Evolutionary conservation across 768 basidiomycete species (phyloP).

Genomic region (Lentinula sp.): DNA sequence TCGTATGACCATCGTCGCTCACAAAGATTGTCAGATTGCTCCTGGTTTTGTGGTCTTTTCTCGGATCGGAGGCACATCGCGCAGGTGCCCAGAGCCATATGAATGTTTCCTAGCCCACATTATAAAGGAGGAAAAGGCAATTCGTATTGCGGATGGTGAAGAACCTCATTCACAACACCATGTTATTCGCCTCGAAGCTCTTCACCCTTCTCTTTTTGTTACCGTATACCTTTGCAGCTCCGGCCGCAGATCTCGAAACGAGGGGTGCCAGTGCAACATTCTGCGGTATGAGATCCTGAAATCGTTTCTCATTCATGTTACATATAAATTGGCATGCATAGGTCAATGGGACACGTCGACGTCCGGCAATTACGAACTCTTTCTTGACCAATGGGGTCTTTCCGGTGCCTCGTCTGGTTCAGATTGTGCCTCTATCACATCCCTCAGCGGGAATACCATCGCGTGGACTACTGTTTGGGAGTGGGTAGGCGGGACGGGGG

Average conservation of each 20-base stretch:
- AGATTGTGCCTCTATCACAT: conserved; percentile 32
- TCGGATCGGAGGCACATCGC: neutral
- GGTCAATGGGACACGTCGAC: conserved; percentile 49
- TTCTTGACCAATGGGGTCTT: conserved; percentile 42
- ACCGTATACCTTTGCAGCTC: conserved; percentile 11
- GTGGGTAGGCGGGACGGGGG: conserved; percentile 40
- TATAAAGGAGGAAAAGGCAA: neutral
- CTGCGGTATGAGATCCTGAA: neutral
- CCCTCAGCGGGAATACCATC: conserved; percentile 21
- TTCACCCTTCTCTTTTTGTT: conserved; percentile 14
- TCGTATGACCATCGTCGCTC: neutral
- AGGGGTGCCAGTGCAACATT: conserved; percentile 22
- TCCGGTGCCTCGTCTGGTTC: conserved; percentile 26
- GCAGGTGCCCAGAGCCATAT: neutral
- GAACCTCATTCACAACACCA: neutral
- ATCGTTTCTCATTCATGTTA: neutral
- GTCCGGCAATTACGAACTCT: conserved; percentile 41
- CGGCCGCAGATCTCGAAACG: conserved; percentile 25
- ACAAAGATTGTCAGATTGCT: neutral
- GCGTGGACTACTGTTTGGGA: conserved; percentile 35
- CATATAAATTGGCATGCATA: conserved; percentile 4
- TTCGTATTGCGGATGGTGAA: neutral
- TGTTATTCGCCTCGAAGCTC: conserved; percentile 18
- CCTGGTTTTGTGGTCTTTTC: neutral
- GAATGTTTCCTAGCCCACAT: no score